Percentiles rank a stretch among this genome's conserved stretches.
Evolutionary conservation across 1,284 basidiomycete genomes (phyloP).

Genomic region (Pseudomicrostroma phylloplanum): DNA sequence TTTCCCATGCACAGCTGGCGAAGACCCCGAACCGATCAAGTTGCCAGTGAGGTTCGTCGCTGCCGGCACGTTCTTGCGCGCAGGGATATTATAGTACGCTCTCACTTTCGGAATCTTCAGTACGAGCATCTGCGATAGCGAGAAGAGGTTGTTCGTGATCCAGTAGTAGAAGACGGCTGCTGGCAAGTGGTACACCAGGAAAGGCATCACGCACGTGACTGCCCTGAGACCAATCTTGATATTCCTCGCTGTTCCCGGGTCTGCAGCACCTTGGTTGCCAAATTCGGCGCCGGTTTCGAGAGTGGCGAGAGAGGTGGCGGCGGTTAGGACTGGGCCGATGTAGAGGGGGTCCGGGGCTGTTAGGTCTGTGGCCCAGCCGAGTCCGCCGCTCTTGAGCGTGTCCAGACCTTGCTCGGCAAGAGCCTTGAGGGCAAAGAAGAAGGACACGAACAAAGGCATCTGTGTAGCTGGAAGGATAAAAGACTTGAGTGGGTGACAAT

Average conservation of each 20-base stretch:
- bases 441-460: conserved; percentile 70
- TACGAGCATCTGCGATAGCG: conserved; percentile 52
- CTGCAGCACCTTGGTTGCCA: conserved; percentile 42
- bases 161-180: conserved; percentile 62
- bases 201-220: not conserved
- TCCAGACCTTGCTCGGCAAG: conserved; percentile 67
- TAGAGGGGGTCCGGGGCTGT: conserved; percentile 72
- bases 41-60: too few relatives aligned
- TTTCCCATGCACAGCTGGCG: too few relatives aligned
- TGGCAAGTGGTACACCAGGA: not conserved
- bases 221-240: conserved; percentile 18
- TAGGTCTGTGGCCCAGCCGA: conserved; percentile 70
- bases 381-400: conserved; percentile 70
- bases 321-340: conserved; percentile 65
- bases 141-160: conserved; percentile 55
- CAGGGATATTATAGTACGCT: too few relatives aligned
- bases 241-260: not conserved
- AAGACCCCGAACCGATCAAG: too few relatives aligned
- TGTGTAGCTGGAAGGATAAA: conserved; percentile 65
- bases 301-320: conserved; percentile 65
- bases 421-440: conserved; percentile 75
- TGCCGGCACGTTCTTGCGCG: too few relatives aligned
- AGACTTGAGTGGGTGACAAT: conserved; percentile 62
- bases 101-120: too few relatives aligned
- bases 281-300: conserved; percentile 61